Percentiles rank a stretch among this genome's conserved stretches.
phyloP scores from a whole-genome alignment of 345 rosid genomes.

The Rhizophora mangle region DNA sequence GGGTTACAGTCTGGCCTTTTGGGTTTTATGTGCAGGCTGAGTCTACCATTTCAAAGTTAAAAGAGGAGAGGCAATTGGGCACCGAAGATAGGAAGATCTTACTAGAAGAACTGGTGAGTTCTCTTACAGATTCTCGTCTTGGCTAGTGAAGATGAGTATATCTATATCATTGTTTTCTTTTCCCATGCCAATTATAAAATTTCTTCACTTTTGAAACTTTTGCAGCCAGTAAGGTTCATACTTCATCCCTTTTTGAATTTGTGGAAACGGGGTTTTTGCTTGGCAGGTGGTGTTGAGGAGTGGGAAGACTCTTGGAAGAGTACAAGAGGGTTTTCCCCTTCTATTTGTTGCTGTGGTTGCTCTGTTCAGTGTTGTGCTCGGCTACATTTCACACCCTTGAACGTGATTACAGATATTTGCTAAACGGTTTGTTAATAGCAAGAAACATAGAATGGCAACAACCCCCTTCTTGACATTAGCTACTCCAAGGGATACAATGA shows the following conservation, averaged over 20 bases:
- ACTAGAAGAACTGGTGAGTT: slow-evolving; percentile 64
- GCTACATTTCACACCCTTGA: slow-evolving; percentile 46
- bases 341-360: slow-evolving; percentile 85
- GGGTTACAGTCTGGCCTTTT: neutral
- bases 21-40: slow-evolving; percentile 53
- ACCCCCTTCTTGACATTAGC: no score
- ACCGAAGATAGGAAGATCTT: slow-evolving; percentile 44
- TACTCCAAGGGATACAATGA: no score
- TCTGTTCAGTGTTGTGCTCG: slow-evolving; percentile 53
- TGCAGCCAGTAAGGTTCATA: no score
- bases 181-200: neutral
- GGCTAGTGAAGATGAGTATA: neutral
- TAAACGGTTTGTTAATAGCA: no score
- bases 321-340: slow-evolving; percentile 63
- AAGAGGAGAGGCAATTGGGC: slow-evolving; percentile 51
- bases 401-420: neutral
- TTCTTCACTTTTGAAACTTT: neutral
- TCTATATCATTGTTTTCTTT: neutral
- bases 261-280: neutral
- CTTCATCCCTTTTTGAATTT: no score
- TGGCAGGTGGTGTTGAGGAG: slow-evolving; percentile 49
- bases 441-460: no score
- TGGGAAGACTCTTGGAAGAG: slow-evolving; percentile 39
- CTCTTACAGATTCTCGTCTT: neutral
- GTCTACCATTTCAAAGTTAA: slow-evolving; percentile 62